Evolutionary conservation across 148 eudicot genomes (phyloP).

Genomic region (Chenopodium album): DNA sequence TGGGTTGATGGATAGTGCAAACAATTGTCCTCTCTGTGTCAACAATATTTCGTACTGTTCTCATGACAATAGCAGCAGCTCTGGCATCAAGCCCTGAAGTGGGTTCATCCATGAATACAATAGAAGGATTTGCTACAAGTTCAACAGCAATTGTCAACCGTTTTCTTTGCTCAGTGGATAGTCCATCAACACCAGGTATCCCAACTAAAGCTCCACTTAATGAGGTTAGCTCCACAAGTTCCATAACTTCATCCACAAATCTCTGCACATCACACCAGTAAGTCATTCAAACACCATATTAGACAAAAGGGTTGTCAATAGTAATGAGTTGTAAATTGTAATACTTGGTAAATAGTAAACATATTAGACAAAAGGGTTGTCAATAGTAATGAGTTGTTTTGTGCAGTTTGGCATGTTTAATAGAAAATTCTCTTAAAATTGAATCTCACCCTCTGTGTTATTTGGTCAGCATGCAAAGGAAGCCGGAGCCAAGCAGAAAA

Average conservation of each 20-base stretch:
- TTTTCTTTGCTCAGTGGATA: constrained; percentile 92
- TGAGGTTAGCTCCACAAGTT: constrained; percentile 86
- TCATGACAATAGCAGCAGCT: constrained; percentile 97
- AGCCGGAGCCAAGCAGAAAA: constrained; percentile 93
- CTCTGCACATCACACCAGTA: constrained; percentile 42
- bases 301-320: not conserved
- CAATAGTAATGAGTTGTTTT: not conserved
- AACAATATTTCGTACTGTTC: constrained; percentile 95
- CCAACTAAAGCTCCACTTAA: constrained; percentile 77
- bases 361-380: not conserved
- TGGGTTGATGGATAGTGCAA: constrained; percentile 99
- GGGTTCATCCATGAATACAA: constrained; percentile 98
- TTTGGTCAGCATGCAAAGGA: constrained; percentile 55
- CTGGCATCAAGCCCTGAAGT: constrained; percentile 99
- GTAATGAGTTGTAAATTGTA: not conserved
- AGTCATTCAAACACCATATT: constrained; percentile 1
- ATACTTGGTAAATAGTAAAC: not conserved
- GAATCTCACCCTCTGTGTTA: constrained; percentile 55
- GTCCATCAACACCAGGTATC: constrained; percentile 85
- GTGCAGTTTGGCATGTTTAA: not conserved
- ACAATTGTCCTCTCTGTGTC: constrained; percentile 93
- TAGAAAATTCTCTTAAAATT: not conserved
- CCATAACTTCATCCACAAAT: constrained; percentile 91
- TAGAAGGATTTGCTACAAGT: constrained; percentile 97
- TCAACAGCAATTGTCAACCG: constrained; percentile 95